Conservation (phyloP, 371 early-diverging fungal genomes). For the Chytridiales sp. region DNA sequence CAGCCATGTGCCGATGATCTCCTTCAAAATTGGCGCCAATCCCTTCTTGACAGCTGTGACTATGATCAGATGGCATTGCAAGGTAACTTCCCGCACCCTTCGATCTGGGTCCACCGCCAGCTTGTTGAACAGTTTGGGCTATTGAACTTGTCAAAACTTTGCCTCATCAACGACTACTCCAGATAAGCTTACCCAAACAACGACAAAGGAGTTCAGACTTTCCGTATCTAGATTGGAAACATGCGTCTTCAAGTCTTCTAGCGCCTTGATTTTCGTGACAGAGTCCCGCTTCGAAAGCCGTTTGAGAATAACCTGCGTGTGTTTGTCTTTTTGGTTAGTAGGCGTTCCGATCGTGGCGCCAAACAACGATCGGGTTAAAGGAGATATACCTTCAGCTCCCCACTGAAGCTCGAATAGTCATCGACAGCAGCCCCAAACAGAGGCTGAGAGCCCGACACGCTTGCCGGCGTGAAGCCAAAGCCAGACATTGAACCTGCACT, state of each 20-base stretch:
- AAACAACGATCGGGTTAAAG: too few species aligned
- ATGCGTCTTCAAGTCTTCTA: conserved; percentile 45
- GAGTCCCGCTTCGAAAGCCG: conserved; percentile 48
- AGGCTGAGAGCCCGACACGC: too few species aligned
- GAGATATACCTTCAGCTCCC: too few species aligned
- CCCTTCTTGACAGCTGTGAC: conserved; percentile 35
- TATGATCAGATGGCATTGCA: conserved; percentile 30
- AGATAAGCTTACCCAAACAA: conserved; percentile 40
- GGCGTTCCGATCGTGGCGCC: too few species aligned
- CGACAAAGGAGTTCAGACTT: conserved; percentile 30
- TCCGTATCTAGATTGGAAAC: conserved; percentile 14
- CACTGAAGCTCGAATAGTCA: too few species aligned
- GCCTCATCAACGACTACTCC: not conserved
- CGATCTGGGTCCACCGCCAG: conserved; percentile 41
- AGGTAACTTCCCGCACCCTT: conserved; percentile 38
- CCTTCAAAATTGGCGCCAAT: conserved; percentile 46
- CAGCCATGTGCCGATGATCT: conserved; percentile 49
- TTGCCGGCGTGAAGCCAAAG: too few species aligned
- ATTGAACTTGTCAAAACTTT: not conserved
- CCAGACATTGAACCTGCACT: too few species aligned
- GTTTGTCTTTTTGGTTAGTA: too few species aligned
- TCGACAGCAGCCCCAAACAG: too few species aligned
- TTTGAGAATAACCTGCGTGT: conserved; percentile 48
- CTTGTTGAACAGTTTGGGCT: conserved; percentile 41
- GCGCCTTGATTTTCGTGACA: conserved; percentile 44